Evolutionary conservation across 1,284 basidiomycete genomes (phyloP).

Genomic region (Moniliophthora roreri): DNA sequence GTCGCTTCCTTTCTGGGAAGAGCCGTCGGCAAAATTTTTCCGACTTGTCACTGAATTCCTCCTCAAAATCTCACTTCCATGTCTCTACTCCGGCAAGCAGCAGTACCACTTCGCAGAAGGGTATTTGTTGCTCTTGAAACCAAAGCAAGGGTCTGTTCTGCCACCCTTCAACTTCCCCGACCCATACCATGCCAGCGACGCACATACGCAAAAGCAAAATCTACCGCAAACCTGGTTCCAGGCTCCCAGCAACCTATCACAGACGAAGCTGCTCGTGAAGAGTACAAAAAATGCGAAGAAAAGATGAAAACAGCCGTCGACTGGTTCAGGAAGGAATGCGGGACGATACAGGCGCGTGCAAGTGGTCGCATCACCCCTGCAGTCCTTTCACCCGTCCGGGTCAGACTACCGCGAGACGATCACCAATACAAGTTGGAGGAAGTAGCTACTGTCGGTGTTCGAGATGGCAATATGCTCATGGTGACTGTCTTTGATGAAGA

Average conservation of each 20-base stretch:
- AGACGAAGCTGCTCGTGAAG: conserved; percentile 46
- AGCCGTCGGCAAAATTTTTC: not conserved
- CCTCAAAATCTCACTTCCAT: no score
- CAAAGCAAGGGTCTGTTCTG: not conserved
- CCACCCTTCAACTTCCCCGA: no score
- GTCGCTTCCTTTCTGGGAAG: no score
- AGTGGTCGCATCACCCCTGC: conserved; percentile 73
- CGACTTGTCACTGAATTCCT: not conserved
- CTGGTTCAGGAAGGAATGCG: conserved; percentile 72
- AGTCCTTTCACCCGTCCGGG: conserved; percentile 66
- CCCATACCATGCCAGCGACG: conserved; percentile 11
- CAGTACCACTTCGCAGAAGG: no score
- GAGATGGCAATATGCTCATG: conserved; percentile 69
- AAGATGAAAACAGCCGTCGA: conserved; percentile 64
- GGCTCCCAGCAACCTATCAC: conserved; percentile 56
- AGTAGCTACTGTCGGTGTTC: conserved; percentile 73
- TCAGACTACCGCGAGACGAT: conserved; percentile 44
- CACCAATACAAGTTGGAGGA: conserved; percentile 56
- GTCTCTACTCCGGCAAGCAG: no score
- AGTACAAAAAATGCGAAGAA: conserved; percentile 59
- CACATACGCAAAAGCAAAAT: conserved; percentile 33
- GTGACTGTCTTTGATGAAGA: conserved; percentile 75
- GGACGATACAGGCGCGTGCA: conserved; percentile 65
- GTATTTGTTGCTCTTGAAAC: no score
- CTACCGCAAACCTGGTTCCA: conserved; percentile 54